A percentile compares a stretch with the other conserved stretches of the same genome.
phyloP scores from a whole-genome alignment of 106 monocot species.

The Dioscorea dumetorum region DNA sequence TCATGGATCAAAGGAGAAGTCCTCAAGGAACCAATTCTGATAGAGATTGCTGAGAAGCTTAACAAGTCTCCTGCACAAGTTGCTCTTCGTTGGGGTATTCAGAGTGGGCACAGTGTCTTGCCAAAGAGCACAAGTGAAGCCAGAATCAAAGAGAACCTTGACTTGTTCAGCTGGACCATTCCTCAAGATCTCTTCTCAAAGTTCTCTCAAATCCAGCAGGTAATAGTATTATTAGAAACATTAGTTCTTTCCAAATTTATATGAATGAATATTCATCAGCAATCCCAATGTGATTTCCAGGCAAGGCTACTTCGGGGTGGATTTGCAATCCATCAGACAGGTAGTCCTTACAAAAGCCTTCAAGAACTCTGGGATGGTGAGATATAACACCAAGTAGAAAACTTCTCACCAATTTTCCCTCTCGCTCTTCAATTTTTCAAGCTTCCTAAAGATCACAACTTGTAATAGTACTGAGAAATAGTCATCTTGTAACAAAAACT shows the following conservation, averaged over 20 bases:
- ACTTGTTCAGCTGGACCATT: constrained; percentile 56
- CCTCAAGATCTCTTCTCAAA: constrained; percentile 46
- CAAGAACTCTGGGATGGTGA: constrained; percentile 84
- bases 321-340: constrained; percentile 29
- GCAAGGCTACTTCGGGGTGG: constrained; percentile 50
- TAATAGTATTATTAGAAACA: not conserved
- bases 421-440: no score
- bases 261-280: not conserved
- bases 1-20: constrained; percentile 56
- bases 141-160: constrained; percentile 51
- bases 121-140: constrained; percentile 51
- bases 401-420: no score
- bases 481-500: no score
- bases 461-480: no score
- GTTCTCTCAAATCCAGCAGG: constrained; percentile 52
- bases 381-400: constrained; percentile 39
- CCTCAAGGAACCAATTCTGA: constrained; percentile 35
- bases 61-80: constrained; percentile 57
- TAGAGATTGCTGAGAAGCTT: constrained; percentile 40
- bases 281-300: constrained; percentile 16
- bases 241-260: not conserved
- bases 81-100: constrained; percentile 67
- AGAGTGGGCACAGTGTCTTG: constrained; percentile 61
- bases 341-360: constrained; percentile 44
- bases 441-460: no score